Conservation (phyloP, 2,329 filamentous ascomycete genomes). For the Thielaviopsis euricoi region DNA sequence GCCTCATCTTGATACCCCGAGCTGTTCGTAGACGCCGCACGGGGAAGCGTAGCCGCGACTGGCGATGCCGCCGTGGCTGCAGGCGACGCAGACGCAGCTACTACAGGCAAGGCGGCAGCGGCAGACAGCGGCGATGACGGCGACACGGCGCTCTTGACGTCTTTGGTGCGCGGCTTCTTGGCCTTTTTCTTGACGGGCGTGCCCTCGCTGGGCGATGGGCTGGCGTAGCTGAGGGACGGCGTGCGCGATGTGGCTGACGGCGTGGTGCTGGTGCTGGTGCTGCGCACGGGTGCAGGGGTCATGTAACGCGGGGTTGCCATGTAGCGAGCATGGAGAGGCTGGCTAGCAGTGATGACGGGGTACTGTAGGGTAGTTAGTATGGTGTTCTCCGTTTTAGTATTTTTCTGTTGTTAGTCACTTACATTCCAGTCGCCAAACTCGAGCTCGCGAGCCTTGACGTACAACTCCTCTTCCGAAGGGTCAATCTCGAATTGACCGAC, state of each 20-base stretch:
- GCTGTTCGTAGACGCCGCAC: not conserved
- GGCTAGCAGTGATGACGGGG: constrained; percentile 70
- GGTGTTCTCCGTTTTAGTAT: no score
- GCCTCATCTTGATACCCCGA: not conserved
- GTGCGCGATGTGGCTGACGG: constrained; percentile 6
- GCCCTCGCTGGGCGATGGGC: constrained; percentile 15
- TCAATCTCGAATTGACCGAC: constrained; percentile 39
- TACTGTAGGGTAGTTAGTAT: constrained; percentile 38
- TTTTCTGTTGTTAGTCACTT: constrained; percentile 27
- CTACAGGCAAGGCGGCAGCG: no score
- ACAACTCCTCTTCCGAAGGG: constrained; percentile 54
- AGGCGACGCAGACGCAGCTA: not conserved
- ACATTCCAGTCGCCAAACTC: constrained; percentile 92
- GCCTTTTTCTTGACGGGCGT: constrained; percentile 24
- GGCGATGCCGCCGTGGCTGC: no score
- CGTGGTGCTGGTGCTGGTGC: not conserved
- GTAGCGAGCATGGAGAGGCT: constrained; percentile 56
- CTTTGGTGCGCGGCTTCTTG: constrained; percentile 17
- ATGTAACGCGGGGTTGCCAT: constrained; percentile 11
- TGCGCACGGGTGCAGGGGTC: not conserved
- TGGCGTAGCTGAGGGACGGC: constrained; percentile 16
- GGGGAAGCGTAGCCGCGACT: not conserved
- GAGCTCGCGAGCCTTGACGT: constrained; percentile 51
- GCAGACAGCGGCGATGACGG: not conserved
- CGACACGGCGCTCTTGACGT: not conserved